Percentiles rank a stretch among this genome's conserved stretches.
These are phyloP conservation scores for Entomortierella beljakovae DNA, from an alignment of 192 early-diverging fungal genomes.

Conservation along the genomic window DNA sequence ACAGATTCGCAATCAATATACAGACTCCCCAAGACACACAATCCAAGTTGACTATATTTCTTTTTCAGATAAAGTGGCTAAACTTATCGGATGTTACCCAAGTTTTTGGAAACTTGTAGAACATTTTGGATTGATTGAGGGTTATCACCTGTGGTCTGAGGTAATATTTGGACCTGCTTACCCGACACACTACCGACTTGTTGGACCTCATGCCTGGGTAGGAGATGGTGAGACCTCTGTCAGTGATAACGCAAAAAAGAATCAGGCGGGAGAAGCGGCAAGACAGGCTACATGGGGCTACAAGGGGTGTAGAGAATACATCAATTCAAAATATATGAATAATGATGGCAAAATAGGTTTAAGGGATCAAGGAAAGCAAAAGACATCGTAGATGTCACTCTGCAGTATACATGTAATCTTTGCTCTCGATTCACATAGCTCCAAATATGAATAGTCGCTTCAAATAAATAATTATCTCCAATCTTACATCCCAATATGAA, in stretches of 20 bases:
- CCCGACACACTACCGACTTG: constrained; percentile 48
- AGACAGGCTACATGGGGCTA: constrained; percentile 27
- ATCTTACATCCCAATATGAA: too few species aligned
- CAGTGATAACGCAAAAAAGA: neutral
- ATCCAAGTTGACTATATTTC: constrained; percentile 61
- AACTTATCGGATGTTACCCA: constrained; percentile 59
- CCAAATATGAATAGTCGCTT: too few species aligned
- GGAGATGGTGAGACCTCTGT: neutral
- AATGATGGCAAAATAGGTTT: neutral
- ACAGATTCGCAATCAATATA: constrained; percentile 22
- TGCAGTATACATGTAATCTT: too few species aligned
- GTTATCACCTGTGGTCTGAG: constrained; percentile 3
- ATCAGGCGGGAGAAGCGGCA: constrained; percentile 3
- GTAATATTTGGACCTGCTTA: constrained; percentile 41
- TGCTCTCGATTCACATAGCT: too few species aligned
- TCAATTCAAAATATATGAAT: constrained; percentile 11
- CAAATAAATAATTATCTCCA: too few species aligned
- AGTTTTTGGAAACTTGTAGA: constrained; percentile 41
- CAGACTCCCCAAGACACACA: constrained; percentile 59
- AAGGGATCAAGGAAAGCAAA: too few species aligned
- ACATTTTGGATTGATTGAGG: constrained; percentile 35
- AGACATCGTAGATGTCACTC: too few species aligned
- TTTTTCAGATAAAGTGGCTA: constrained; percentile 62
- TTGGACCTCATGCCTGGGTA: constrained; percentile 49
- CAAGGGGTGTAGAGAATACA: constrained; percentile 11